Evolutionary conservation across 176 grass and related monocot species (phyloP).

Genomic region (Eragrostis nindensis): DNA sequence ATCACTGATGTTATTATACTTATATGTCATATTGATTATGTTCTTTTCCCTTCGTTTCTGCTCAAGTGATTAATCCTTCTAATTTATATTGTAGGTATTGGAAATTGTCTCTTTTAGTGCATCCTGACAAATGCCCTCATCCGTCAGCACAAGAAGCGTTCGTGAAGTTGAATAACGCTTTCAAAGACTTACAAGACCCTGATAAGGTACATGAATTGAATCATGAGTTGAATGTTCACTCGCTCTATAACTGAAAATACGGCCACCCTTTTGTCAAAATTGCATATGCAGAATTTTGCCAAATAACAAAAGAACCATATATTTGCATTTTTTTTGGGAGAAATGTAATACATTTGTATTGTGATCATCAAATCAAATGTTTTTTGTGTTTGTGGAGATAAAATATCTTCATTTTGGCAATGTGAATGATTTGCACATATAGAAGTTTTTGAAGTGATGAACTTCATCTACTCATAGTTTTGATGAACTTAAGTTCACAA

Average conservation of each 20-base stretch:
- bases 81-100: slow-evolving; percentile 74
- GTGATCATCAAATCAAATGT: neutral
- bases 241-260: neutral
- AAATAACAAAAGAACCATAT: neutral
- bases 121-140: slow-evolving; percentile 96
- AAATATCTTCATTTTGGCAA: neutral
- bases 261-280: neutral
- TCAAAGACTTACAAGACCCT: slow-evolving; percentile 94
- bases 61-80: slow-evolving; percentile 34
- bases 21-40: slow-evolving; percentile 16
- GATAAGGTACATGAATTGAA: slow-evolving; percentile 66
- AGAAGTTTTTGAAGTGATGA: no score
- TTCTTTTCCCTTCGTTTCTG: neutral
- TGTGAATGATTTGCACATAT: no score
- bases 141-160: slow-evolving; percentile 89
- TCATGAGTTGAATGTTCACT: slow-evolving; percentile 3
- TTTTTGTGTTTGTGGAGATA: neutral
- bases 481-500: no score
- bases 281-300: neutral
- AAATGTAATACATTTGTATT: neutral
- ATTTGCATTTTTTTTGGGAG: neutral
- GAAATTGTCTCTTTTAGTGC: slow-evolving; percentile 95
- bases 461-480: no score
- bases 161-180: slow-evolving; percentile 90
- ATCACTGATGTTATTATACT: neutral